phyloP scores from a whole-genome alignment of 2,329 filamentous ascomycete genomes.

The Clonostachys sp. region DNA sequence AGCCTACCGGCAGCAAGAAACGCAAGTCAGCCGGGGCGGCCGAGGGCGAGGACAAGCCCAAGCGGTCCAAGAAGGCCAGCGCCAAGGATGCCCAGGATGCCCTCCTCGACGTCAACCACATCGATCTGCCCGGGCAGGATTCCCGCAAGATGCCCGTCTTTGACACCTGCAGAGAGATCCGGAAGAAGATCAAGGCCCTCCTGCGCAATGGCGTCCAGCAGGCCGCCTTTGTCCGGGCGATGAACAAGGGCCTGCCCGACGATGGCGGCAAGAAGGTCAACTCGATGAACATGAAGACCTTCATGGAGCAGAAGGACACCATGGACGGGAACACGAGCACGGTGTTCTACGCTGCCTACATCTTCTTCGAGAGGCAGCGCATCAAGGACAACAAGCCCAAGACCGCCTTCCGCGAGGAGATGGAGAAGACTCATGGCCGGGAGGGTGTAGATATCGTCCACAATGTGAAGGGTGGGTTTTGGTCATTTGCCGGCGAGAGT shows the following conservation, averaged over 20 bases:
- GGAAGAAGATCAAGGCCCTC: conserved; percentile 49
- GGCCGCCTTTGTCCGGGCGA: conserved; percentile 43
- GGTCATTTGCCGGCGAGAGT: too few species aligned
- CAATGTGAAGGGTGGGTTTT: too few species aligned
- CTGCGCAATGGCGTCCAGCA: conserved; percentile 41
- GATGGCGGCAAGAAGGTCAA: conserved; percentile 29
- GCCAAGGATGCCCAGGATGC: conserved; percentile 13
- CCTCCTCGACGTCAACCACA: conserved; percentile 31
- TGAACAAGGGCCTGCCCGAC: conserved; percentile 33
- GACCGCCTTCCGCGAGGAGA: conserved; percentile 41
- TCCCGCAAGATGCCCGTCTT: conserved; percentile 39
- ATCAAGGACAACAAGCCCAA: conserved; percentile 47
- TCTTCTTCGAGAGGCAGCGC: conserved; percentile 57
- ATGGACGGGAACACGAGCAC: conserved; percentile 39
- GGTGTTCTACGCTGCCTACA: conserved; percentile 49
- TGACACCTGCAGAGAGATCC: conserved; percentile 54
- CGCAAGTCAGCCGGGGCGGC: too few species aligned
- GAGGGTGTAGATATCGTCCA: conserved; percentile 12
- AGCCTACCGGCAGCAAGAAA: too few species aligned
- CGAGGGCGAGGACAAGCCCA: conserved; percentile 21
- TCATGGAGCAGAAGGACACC: conserved; percentile 43
- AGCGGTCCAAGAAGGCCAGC: conserved; percentile 6
- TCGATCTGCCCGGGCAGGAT: conserved; percentile 42
- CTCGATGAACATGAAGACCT: conserved; percentile 38
- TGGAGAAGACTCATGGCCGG: conserved; percentile 34